These are phyloP conservation scores for Sarocladium brachiariae DNA, from an alignment of 2,329 filamentous ascomycete species.

Conservation along the genomic window DNA sequence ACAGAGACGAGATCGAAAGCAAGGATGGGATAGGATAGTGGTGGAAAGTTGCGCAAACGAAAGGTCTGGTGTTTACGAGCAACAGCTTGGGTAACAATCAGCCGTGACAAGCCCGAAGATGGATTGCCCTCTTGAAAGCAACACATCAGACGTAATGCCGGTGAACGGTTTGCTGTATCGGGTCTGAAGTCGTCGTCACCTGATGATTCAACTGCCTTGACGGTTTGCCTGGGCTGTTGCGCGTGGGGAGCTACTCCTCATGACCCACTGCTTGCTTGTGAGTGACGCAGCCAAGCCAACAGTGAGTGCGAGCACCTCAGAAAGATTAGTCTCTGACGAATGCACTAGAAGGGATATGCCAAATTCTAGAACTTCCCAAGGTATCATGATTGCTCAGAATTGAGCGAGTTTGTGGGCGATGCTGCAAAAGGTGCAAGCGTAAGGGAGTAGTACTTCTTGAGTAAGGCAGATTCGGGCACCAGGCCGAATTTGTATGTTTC, in stretches of 20 bases:
- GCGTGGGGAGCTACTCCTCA: neutral
- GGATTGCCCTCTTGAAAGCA: too few species aligned
- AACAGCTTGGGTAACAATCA: too few species aligned
- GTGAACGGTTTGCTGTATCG: neutral
- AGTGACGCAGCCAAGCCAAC: conserved; percentile 3
- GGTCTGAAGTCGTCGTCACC: conserved; percentile 1
- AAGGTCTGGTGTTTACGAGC: neutral
- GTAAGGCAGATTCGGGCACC: too few species aligned
- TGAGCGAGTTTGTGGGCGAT: too few species aligned
- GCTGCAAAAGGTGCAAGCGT: too few species aligned
- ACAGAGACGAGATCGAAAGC: too few species aligned
- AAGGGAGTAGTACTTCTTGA: too few species aligned
- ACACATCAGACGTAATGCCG: neutral
- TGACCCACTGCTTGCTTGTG: neutral
- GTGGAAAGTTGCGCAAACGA: neutral
- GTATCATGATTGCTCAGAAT: too few species aligned
- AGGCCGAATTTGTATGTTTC: too few species aligned
- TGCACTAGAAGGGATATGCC: too few species aligned
- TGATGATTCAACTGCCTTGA: neutral
- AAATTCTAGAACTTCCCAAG: too few species aligned
- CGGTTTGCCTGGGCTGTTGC: neutral
- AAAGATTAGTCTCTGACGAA: too few species aligned
- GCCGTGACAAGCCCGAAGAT: neutral
- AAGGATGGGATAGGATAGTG: neutral
- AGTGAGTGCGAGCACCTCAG: conserved; percentile 18